Base-by-base conservation (phyloP, 2,329 filamentous ascomycete genomes). In the Colletotrichum coccodes region DNA sequence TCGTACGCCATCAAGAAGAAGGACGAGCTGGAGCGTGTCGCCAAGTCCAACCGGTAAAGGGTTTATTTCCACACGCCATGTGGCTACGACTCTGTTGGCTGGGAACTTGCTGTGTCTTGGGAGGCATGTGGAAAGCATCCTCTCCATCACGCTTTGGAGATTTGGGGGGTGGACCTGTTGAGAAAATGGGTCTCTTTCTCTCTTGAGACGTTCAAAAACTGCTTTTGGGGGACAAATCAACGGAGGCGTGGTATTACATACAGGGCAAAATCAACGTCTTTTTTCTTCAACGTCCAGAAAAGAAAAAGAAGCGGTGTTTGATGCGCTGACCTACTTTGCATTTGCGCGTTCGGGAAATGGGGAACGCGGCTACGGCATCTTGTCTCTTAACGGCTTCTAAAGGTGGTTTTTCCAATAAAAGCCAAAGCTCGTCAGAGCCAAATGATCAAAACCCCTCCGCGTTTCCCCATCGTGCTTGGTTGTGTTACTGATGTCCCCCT, bases 1-100 rank as follows among this genome's bases (percentile, higher is more conserved):
- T 98, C 95, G 78, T 99, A 98, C 86, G 96, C 97, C 81, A 99
- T 99, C 92, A 99, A 99, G 94, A 99, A 99, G 94, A 99, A 99
- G 95, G 96, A 99, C 86, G 97, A 99, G 93, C 87, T 99, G 89
- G 96, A 99, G 93, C 96, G 96, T 96, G 96, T 99, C 80, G 96
- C 96, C 88, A 99, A 99, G 94, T 94, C 91, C 91, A 99, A 99
- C 92, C 94, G 96, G 92, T 99, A 98, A 95, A 95, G 77, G 81
- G 76, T 77, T 79, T 79, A 75, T 36, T 18, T 63, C 36, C 44
- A 64, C 57, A 68, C 60, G 42, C 56, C 40, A 49, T 67, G 60
- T 60, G 68, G 72, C 74, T 70, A 61, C 34, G 62, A 61, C 58
- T 61, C 47, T 53, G 32, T 49, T 36, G 58, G 58, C 44, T 50